phyloP scores from a whole-genome alignment of 2,329 filamentous ascomycete species.

The Fusarium liriodendri region DNA sequence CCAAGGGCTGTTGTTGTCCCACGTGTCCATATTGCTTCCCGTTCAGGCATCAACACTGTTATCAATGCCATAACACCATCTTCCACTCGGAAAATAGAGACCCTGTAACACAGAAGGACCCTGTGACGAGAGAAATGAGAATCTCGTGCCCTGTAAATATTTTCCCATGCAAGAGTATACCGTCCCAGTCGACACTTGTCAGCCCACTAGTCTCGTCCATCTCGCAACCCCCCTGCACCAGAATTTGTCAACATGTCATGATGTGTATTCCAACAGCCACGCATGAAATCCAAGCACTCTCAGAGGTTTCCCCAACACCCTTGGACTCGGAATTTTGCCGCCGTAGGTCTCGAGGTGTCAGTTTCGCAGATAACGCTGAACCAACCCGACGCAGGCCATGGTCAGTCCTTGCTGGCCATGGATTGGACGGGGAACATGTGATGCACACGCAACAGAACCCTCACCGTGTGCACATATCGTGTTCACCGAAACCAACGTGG shows the following conservation, averaged over 20 bases:
- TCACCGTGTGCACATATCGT: background rate
- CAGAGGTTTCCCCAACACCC: background rate
- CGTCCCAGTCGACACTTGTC: background rate
- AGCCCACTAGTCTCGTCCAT: background rate
- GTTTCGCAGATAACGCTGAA: background rate
- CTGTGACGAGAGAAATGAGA: background rate
- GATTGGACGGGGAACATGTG: background rate
- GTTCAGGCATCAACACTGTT: background rate
- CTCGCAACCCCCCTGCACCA: background rate
- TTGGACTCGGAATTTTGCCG: background rate
- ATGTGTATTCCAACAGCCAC: background rate
- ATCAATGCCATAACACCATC: background rate
- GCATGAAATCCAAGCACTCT: background rate
- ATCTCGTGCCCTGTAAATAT: background rate
- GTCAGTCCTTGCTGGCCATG: background rate
- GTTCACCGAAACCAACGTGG: background rate
- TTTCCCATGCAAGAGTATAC: background rate
- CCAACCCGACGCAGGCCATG: background rate
- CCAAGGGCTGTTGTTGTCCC: background rate
- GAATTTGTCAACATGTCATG: constrained; percentile 5
- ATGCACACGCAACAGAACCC: background rate
- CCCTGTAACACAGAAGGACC: background rate
- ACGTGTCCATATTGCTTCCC: background rate
- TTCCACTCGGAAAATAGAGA: background rate
- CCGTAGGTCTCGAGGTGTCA: background rate